Percentiles rank a stretch among this genome's conserved stretches.
Conservation (phyloP, 2,329 filamentous ascomycete species). For the Phoma sp. region DNA sequence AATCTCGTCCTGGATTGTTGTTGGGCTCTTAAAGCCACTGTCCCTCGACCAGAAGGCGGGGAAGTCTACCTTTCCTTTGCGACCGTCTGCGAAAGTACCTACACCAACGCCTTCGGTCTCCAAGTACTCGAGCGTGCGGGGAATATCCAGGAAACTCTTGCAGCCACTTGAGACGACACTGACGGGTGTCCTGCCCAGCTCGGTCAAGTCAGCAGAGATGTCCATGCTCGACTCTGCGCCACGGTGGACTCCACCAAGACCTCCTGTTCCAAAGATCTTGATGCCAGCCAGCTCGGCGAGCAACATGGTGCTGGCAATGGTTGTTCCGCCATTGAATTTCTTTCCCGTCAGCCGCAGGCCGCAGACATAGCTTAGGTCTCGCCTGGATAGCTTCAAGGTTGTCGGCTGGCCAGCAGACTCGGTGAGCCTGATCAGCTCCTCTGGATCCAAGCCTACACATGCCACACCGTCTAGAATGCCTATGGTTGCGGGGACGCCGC, state of each 20-base stretch:
- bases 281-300: slow-evolving; percentile 88
- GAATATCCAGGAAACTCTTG: slow-evolving; percentile 95
- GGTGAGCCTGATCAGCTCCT: slow-evolving; percentile 76
- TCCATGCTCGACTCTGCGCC: slow-evolving; percentile 89
- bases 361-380: slow-evolving; percentile 83
- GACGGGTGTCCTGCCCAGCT: slow-evolving; percentile 87
- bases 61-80: slow-evolving; percentile 76
- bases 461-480: slow-evolving; percentile 86
- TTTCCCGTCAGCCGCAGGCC: slow-evolving; percentile 74
- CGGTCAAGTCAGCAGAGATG: slow-evolving; percentile 92
- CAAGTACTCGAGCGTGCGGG: slow-evolving; percentile 82
- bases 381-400: slow-evolving; percentile 83
- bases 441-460: slow-evolving; percentile 75
- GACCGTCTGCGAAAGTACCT: slow-evolving; percentile 87
- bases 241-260: slow-evolving; percentile 91
- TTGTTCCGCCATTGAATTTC: slow-evolving; percentile 85
- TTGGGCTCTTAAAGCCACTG: slow-evolving; percentile 81
- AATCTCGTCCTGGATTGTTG: slow-evolving; percentile 73
- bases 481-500: slow-evolving; percentile 84
- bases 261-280: slow-evolving; percentile 91
- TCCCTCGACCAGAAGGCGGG: slow-evolving; percentile 93
- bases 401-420: slow-evolving; percentile 69
- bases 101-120: slow-evolving; percentile 80
- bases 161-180: slow-evolving; percentile 89
- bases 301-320: slow-evolving; percentile 91